Conservation (phyloP, 1,284 basidiomycete genomes). For the Cryptococcus sp. region DNA sequence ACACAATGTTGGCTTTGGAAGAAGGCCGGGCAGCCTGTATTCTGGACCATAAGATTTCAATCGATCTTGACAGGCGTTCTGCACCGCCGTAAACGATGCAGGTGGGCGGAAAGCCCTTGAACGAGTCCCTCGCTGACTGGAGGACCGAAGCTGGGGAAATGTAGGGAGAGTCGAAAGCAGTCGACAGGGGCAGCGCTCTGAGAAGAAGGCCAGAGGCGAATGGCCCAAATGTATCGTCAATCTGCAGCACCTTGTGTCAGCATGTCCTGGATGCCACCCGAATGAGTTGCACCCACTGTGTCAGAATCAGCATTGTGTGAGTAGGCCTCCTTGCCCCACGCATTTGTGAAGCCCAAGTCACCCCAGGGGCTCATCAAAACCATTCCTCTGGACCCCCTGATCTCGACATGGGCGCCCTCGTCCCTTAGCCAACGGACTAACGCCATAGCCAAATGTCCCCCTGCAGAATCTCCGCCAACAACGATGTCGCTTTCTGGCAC, state of each 20-base stretch:
- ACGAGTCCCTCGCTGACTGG: slow-evolving; percentile 19
- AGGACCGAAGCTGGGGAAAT: slow-evolving; percentile 39
- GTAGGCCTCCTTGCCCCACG: slow-evolving; percentile 34
- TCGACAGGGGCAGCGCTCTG: slow-evolving; percentile 30
- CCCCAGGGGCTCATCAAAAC: slow-evolving; percentile 60
- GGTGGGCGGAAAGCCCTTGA: slow-evolving; percentile 37
- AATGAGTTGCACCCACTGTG: slow-evolving; percentile 19
- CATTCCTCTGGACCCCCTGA: slow-evolving; percentile 53
- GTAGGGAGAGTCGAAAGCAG: slow-evolving; percentile 36
- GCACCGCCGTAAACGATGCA: slow-evolving; percentile 43
- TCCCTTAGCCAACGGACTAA: slow-evolving; percentile 38
- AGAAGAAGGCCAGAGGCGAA: slow-evolving; percentile 42
- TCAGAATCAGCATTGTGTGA: slow-evolving; percentile 34
- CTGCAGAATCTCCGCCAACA: slow-evolving; percentile 66
- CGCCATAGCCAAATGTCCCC: slow-evolving; percentile 65
- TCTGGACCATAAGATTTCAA: slow-evolving; percentile 31
- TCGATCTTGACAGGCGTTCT: slow-evolving; percentile 38
- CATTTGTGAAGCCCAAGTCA: slow-evolving; percentile 53
- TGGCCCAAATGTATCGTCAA: slow-evolving; percentile 44
- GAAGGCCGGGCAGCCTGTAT: slow-evolving; percentile 21
- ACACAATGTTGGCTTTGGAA: not conserved
- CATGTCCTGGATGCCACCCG: not conserved
- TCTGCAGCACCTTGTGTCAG: slow-evolving; percentile 11
- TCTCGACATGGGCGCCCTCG: slow-evolving; percentile 24
- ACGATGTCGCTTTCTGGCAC: slow-evolving; percentile 60